Base-by-base conservation (phyloP, 2,329 filamentous ascomycete genomes). In the Dothistroma pini region DNA sequence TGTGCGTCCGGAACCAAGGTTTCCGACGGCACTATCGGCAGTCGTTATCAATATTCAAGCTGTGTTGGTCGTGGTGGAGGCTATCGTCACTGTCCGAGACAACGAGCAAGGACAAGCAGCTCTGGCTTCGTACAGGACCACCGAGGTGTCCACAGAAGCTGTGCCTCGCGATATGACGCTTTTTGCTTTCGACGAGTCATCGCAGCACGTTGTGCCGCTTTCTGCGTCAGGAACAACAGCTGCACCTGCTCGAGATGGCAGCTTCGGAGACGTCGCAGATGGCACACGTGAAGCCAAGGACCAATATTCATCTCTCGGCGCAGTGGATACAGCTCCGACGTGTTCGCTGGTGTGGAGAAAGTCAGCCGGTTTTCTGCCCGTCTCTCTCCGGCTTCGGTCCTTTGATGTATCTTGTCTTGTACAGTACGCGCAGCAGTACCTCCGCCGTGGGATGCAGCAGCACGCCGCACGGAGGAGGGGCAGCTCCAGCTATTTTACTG, bases 311-410 rank as follows among this genome's bases (percentile, higher is more conserved):
- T 25, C 12, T 12, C 48, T 51, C 21, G 48, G 48, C 48, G 29
- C 16, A 19, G 51, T 35, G 25, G 51, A 49, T 19, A 21, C 44
- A 49, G 9, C 12, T 49, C 12, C 44, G 3, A 38, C 34, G 10
- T 38, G 34, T 38, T 38, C 22, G 44, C 11, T 49, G 44, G 4
- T 50, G 9, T 31, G 5, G 48, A 50, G 48, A 12, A 25, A 10
- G 48, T 44, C 12, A 44, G 48, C 21, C 48, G 21, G 48, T 6
- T 25, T 25, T 31, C 29, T 50, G 29, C 54, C 38, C 12, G 35
- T 48, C 10, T 48, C 55, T 57, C 55, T 44, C 55, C 55, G 55
- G 55, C 55, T 49, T 57, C 44, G 55, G 55, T 48, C 55, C 47
- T 54, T 35, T 38, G 14, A 21, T 35, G 55, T 57, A 29, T 38